Conservation (phyloP, 2,329 filamentous ascomycete species). For the Aspergillus texensis region DNA sequence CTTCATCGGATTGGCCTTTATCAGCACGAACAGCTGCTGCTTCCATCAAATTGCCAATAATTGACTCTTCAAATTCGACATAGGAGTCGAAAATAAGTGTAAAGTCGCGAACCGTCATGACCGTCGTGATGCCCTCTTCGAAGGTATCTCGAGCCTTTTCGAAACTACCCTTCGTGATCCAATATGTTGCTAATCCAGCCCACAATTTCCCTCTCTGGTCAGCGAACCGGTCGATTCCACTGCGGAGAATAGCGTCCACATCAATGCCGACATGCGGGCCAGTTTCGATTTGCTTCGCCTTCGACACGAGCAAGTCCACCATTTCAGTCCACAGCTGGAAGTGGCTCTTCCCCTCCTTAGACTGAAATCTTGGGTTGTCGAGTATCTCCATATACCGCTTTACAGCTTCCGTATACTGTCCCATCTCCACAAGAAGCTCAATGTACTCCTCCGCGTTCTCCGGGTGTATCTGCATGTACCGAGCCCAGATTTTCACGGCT, state of each 20-base stretch:
- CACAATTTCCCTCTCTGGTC: conserved; percentile 95
- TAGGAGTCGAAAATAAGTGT: conserved; percentile 96
- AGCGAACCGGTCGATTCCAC: conserved; percentile 85
- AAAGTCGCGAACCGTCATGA: conserved; percentile 98
- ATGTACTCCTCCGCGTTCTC: conserved; percentile 96
- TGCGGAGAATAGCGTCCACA: conserved; percentile 88
- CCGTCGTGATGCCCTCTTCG: conserved; percentile 93
- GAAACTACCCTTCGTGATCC: conserved; percentile 90
- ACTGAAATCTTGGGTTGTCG: conserved; percentile 86
- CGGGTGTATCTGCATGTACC: conserved; percentile 96
- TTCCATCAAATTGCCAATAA: conserved; percentile 90
- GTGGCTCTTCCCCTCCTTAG: conserved; percentile 90
- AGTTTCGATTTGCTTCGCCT: conserved; percentile 83
- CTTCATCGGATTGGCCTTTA: conserved; percentile 74
- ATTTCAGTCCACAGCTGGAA: conserved; percentile 98
- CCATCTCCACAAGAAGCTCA: conserved; percentile 78
- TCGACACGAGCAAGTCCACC: conserved; percentile 89
- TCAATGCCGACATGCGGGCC: conserved; percentile 81
- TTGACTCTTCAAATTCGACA: conserved; percentile 93
- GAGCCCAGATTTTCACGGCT: conserved; percentile 87
- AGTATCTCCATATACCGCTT: conserved; percentile 89
- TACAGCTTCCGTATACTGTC: conserved; percentile 87
- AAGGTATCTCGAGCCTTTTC: conserved; percentile 91
- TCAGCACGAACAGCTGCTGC: conserved; percentile 78
- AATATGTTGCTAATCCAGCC: conserved; percentile 93